phyloP scores from a whole-genome alignment of 2,329 filamentous ascomycete genomes.

The Daldinia sp. region DNA sequence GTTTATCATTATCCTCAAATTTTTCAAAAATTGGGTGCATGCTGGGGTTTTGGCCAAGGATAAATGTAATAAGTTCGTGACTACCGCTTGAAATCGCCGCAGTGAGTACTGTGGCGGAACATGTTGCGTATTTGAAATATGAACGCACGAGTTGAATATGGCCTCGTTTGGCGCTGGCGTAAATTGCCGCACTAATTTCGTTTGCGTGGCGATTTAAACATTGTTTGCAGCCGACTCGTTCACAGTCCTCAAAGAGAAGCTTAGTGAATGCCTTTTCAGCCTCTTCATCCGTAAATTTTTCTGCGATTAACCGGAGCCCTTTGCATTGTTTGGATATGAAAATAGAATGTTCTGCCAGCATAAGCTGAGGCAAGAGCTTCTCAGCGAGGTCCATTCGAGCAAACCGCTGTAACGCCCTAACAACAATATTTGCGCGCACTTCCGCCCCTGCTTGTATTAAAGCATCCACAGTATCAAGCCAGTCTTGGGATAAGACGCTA shows the following conservation, averaged over 20 bases:
- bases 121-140: neutral
- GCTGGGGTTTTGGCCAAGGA: neutral
- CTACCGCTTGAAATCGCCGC: neutral
- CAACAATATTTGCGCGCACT: too few relatives aligned
- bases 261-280: neutral
- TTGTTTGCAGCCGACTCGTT: neutral
- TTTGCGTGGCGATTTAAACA: neutral
- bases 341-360: neutral
- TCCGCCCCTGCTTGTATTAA: neutral
- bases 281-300: neutral
- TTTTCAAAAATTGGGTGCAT: neutral
- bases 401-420: too few relatives aligned
- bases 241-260: neutral
- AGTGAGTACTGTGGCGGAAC: neutral
- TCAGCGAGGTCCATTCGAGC: neutral
- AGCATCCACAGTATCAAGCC: neutral
- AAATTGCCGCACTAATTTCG: neutral
- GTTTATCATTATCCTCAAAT: too few relatives aligned
- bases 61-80: neutral
- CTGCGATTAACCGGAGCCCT: neutral
- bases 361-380: neutral
- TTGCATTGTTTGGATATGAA: neutral
- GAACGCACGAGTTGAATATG: conserved; percentile 3
- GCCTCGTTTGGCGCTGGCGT: neutral
- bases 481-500: neutral